phyloP scores from a whole-genome alignment of 371 early-diverging fungal genomes.

The Mucor racemosus region DNA sequence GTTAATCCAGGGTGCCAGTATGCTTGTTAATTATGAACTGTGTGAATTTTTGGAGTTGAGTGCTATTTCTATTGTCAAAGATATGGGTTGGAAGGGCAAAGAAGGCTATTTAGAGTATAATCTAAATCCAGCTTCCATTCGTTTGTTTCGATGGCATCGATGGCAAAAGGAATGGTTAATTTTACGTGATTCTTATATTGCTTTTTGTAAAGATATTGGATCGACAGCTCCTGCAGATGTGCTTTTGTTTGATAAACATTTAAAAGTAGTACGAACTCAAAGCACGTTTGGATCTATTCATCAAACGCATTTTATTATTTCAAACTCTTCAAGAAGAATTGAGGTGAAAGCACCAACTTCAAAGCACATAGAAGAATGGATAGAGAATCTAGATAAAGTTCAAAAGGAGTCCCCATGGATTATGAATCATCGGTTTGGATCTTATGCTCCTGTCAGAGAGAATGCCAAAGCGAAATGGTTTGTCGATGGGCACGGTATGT shows the following conservation, averaged over 20 bases:
- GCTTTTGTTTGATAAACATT: slow-evolving; percentile 69
- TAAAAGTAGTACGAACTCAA: slow-evolving; percentile 40
- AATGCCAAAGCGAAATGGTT: slow-evolving; percentile 74
- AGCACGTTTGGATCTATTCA: slow-evolving; percentile 39
- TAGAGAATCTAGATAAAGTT: slow-evolving; percentile 57
- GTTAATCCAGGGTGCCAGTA: slow-evolving; percentile 57
- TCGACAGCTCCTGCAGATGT: slow-evolving; percentile 66
- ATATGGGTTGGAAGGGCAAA: slow-evolving; percentile 87
- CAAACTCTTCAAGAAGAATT: slow-evolving; percentile 61
- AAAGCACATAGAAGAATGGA: slow-evolving; percentile 67
- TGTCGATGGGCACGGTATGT: slow-evolving; percentile 73
- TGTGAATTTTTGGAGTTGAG: slow-evolving; percentile 82
- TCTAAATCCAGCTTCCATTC: slow-evolving; percentile 27
- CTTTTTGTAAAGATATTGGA: slow-evolving; percentile 55
- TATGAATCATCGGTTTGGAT: slow-evolving; percentile 66
- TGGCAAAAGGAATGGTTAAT: slow-evolving; percentile 77
- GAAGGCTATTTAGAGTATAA: slow-evolving; percentile 75
- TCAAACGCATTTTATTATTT: slow-evolving; percentile 46
- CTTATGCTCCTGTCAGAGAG: slow-evolving; percentile 80
- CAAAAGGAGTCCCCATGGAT: slow-evolving; percentile 72
- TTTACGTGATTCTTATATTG: slow-evolving; percentile 58
- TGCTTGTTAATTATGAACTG: slow-evolving; percentile 65
- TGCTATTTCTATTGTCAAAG: slow-evolving; percentile 68
- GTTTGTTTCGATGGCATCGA: slow-evolving; percentile 28
- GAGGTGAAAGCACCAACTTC: slow-evolving; percentile 71